Evolutionary conservation across 1,284 basidiomycete species (phyloP).

Genomic region (Microbotryum lychnidis-dioicae): DNA sequence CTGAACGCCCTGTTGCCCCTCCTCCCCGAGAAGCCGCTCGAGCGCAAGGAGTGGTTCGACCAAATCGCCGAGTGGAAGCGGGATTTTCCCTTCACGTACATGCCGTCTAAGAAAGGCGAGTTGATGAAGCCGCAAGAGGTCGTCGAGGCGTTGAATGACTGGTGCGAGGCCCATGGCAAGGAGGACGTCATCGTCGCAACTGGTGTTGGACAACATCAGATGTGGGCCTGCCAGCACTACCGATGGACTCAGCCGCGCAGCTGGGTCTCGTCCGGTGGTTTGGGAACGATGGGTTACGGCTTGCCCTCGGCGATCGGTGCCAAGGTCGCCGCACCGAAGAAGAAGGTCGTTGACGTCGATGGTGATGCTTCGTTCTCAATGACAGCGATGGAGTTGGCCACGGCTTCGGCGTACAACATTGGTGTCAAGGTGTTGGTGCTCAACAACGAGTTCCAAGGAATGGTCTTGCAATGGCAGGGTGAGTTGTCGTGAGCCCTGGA

Average conservation of each 20-base stretch:
- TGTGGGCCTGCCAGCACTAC: conserved; percentile 97
- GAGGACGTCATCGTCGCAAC: conserved; percentile 82
- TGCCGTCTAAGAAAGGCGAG: conserved; percentile 54
- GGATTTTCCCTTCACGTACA: conserved; percentile 83
- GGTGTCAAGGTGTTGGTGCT: conserved; percentile 69
- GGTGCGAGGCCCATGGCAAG: conserved; percentile 59
- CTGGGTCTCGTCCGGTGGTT: conserved; percentile 93
- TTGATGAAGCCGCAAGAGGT: conserved; percentile 95
- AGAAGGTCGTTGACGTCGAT: conserved; percentile 91
- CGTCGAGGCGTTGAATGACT: conserved; percentile 77
- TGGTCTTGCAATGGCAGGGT: conserved; percentile 99
- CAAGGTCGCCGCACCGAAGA: conserved; percentile 88
- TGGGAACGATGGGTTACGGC: conserved; percentile 98
- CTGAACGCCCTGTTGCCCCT: conserved; percentile 72
- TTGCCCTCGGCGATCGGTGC: conserved; percentile 89
- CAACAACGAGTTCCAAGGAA: conserved; percentile 87
- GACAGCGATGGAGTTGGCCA: conserved; percentile 98
- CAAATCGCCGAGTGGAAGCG: conserved; percentile 79
- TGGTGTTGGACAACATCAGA: conserved; percentile 98
- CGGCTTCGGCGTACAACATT: conserved; percentile 81
- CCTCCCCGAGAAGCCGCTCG: conserved; percentile 52
- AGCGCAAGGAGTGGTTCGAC: conserved; percentile 67
- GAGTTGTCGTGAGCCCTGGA: conserved; percentile 27
- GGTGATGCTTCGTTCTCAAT: conserved; percentile 97
- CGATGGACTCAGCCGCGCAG: conserved; percentile 79